Base-by-base conservation (phyloP, 1,284 basidiomycete genomes). In the Acaromyces ingoldii region DNA sequence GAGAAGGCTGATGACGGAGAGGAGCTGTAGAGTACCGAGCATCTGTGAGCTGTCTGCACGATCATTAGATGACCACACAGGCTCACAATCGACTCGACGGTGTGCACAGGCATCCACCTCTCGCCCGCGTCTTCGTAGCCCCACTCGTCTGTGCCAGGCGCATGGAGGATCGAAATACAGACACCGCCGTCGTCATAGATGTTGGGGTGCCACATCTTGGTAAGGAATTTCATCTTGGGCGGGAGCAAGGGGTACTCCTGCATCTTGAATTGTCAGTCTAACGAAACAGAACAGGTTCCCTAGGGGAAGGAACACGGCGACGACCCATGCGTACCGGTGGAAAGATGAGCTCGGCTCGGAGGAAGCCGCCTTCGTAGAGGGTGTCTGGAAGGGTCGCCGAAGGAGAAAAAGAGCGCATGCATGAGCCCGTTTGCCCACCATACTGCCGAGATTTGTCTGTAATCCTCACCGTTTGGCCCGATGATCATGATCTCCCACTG, bases 131-230 rank as follows among this genome's bases (percentile, higher is more conserved):
- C 89, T 76, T 99, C 95, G 71, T 92, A 97, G 6, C 95, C 95
- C 75, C 89, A 98, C 77, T 97, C 88, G 77, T 99, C 95, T 55
- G 93, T 89, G 43, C 91, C 93, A 1, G 95, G 95, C 31, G 89
- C 85, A 73, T 99, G 93, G 66, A 98, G 80, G 71, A 98, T 97
- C 34, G 93, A 97, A 57, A 98, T 89, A 78, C 93, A 98, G 49
- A 97, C 89, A 38, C 82, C 83, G 22, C 91, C 91, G 76, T 90
- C 87, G 19, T 84, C 72, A 74, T 97, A 98, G 42, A 76, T 89
- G 77, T 96, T 98, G 11, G 95, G 93, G 78, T 98, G 93, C 93
- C 93, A 97, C 92, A 98, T 97, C 57, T 85, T 85, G 4, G 91
- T 91, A 60, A 88, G 82, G 76, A 98, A 98, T 51, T 84, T 84